These are phyloP conservation scores for Aureobasidium sp. DNA, from an alignment of 2,329 filamentous ascomycete species.

Conservation along the genomic window DNA sequence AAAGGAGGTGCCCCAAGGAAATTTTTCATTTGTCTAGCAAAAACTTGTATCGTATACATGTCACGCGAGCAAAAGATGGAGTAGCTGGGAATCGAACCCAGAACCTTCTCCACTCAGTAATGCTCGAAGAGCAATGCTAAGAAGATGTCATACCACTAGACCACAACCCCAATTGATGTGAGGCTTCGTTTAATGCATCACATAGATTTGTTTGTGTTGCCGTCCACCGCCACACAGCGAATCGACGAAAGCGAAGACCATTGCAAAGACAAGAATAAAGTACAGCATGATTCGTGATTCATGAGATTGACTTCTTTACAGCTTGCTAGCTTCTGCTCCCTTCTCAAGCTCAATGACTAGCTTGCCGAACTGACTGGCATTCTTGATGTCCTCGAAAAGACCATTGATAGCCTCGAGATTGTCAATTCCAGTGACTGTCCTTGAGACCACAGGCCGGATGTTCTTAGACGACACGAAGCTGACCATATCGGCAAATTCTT, in stretches of 20 bases:
- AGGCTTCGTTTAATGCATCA: not conserved
- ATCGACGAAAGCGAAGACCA: too few relatives aligned
- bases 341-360: constrained; percentile 60
- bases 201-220: too few relatives aligned
- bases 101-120: constrained; percentile 13
- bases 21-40: not conserved
- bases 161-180: constrained; percentile 7
- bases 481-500: constrained; percentile 88
- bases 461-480: constrained; percentile 67
- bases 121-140: constrained; percentile 8
- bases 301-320: constrained; percentile 17
- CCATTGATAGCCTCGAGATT: constrained; percentile 72
- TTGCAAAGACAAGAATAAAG: too few relatives aligned
- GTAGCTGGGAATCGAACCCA: constrained; percentile 14
- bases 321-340: constrained; percentile 21
- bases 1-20: not conserved
- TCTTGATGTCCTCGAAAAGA: constrained; percentile 83
- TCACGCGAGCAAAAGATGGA: not conserved
- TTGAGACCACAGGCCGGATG: constrained; percentile 70
- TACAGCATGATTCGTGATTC: not conserved
- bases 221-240: not conserved
- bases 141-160: constrained; percentile 14
- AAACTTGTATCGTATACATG: not conserved
- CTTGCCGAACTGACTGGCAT: constrained; percentile 84
- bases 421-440: constrained; percentile 58